Evolutionary conservation across 179 eudicot species (phyloP).

Genomic region (Beta corolliflora): DNA sequence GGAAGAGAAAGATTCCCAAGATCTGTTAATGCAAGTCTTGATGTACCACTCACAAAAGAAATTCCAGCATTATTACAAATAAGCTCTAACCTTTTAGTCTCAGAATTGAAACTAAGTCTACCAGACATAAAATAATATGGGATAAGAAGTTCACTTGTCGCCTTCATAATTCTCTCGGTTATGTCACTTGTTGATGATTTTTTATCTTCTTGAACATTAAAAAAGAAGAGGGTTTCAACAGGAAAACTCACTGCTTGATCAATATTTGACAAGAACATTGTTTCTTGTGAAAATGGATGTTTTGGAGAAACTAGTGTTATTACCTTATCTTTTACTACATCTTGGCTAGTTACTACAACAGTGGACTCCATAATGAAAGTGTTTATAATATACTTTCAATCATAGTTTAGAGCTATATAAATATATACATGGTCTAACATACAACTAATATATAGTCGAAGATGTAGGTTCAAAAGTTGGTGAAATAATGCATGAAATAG

Average conservation of each 20-base stretch:
- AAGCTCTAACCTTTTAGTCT: constrained; percentile 43
- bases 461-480: constrained; percentile 27
- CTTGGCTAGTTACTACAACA: constrained; percentile 26
- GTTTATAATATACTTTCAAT: background rate
- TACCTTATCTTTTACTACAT: constrained; percentile 37
- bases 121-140: constrained; percentile 67
- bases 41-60: constrained; percentile 42
- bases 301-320: constrained; percentile 32
- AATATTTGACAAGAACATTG: constrained; percentile 53
- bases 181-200: constrained; percentile 27
- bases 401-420: background rate
- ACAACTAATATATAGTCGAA: constrained; percentile 5
- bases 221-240: constrained; percentile 55
- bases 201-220: constrained; percentile 24
- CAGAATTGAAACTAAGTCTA: constrained; percentile 41
- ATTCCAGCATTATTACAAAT: constrained; percentile 52
- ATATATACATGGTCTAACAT: background rate
- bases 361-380: constrained; percentile 35
- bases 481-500: constrained; percentile 23
- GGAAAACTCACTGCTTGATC: constrained; percentile 58
- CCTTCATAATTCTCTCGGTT: constrained; percentile 33
- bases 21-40: constrained; percentile 36
- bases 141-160: constrained; percentile 41
- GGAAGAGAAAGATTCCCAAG: constrained; percentile 55
- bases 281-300: constrained; percentile 34